A percentile compares a stretch with the other conserved stretches of the same genome.
Conservation (phyloP, 1,139 yeast species). For the Saccharomyces pastorianus region DNA sequence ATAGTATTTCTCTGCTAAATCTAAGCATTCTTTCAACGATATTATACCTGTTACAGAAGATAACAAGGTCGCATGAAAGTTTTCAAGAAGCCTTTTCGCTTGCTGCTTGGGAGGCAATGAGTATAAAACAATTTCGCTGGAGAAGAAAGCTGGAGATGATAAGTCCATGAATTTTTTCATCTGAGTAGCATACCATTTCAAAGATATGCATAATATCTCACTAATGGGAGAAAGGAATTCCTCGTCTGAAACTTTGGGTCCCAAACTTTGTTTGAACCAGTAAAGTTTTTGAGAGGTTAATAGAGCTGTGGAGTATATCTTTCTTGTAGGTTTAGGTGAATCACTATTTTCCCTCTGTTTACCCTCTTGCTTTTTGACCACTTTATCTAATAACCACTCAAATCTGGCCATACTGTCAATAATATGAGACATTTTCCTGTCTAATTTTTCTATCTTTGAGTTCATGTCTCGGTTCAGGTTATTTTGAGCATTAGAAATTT, state of each 20-base stretch:
- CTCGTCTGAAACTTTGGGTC: slow-evolving; percentile 7
- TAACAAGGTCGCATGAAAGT: slow-evolving; percentile 13
- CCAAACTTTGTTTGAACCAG: slow-evolving; percentile 16
- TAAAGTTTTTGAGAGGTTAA: slow-evolving; percentile 19
- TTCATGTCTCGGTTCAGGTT: not conserved
- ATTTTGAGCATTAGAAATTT: not conserved
- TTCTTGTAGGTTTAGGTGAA: slow-evolving; percentile 10
- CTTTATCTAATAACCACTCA: slow-evolving; percentile 15
- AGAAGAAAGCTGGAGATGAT: slow-evolving; percentile 16
- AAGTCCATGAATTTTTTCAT: slow-evolving; percentile 20
- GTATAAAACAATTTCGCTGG: slow-evolving; percentile 11
- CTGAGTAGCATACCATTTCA: slow-evolving; percentile 25
- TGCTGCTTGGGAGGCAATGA: slow-evolving; percentile 22
- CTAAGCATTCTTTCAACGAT: slow-evolving; percentile 13
- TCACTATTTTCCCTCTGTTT: not conserved
- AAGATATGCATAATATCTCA: slow-evolving; percentile 13
- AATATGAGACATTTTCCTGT: slow-evolving; percentile 19
- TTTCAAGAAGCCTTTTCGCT: slow-evolving; percentile 18
- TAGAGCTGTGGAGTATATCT: slow-evolving; percentile 16
- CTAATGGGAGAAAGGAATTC: slow-evolving; percentile 16
- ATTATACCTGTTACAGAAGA: slow-evolving; percentile 19
- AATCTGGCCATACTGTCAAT: slow-evolving; percentile 19
- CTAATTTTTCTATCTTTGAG: slow-evolving; percentile 17
- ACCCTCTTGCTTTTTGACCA: slow-evolving; percentile 6
- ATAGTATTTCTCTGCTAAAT: slow-evolving; percentile 17